Conservation (phyloP, 768 basidiomycete genomes). For the Russula vinacea region DNA sequence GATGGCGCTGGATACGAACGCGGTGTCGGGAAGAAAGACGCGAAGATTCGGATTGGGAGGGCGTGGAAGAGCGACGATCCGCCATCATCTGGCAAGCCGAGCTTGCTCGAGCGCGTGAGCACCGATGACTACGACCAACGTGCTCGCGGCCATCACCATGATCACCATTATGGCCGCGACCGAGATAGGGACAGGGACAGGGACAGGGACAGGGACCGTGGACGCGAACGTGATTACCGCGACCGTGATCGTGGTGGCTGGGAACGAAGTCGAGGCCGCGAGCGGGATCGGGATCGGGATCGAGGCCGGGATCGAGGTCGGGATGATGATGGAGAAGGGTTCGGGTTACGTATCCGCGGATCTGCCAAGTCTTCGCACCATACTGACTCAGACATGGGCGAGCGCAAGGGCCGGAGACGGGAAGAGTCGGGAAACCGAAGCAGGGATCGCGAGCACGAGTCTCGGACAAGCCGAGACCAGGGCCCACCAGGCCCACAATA, state of each 20-base stretch:
- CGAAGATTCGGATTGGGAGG: conserved; percentile 33
- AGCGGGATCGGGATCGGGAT: background rate
- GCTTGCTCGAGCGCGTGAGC: conserved; percentile 19
- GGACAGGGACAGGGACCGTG: background rate
- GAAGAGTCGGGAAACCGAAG: conserved; percentile 25
- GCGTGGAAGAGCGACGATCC: conserved; percentile 22
- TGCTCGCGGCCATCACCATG: background rate
- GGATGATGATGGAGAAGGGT: conserved; percentile 16
- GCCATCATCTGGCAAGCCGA: background rate
- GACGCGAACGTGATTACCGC: conserved; percentile 24
- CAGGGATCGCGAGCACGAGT: conserved; percentile 17
- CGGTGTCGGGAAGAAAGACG: conserved; percentile 22
- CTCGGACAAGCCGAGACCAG: conserved; percentile 23
- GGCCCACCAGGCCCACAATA: conserved; percentile 35
- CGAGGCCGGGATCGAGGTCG: conserved; percentile 26
- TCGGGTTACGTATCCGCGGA: conserved; percentile 9
- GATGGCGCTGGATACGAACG: conserved; percentile 36
- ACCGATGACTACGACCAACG: background rate
- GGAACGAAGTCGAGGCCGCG: background rate
- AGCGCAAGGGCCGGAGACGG: conserved; percentile 5
- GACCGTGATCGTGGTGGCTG: background rate
- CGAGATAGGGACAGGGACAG: background rate
- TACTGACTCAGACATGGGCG: background rate
- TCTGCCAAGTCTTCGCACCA: conserved; percentile 11
- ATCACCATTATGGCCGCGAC: background rate